phyloP scores from a whole-genome alignment of 257 asterid genomes.

The Gentiana dahurica region DNA sequence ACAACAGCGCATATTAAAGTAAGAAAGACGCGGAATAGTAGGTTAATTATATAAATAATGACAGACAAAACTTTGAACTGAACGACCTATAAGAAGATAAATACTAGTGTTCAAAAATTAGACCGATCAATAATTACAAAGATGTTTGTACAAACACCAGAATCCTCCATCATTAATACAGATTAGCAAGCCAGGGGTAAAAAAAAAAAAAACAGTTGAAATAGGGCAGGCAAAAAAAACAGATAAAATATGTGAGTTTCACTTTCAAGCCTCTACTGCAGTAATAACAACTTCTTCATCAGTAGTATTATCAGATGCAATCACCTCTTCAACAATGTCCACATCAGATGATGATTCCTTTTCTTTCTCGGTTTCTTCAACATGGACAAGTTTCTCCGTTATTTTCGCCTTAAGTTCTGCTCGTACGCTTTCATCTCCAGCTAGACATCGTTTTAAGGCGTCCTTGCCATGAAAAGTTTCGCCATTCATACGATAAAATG shows the following conservation, averaged over 20 bases:
- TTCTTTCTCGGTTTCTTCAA: constrained; percentile 17
- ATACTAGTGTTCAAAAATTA: neutral
- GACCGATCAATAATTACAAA: constrained; percentile 6
- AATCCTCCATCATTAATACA: neutral
- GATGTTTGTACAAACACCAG: neutral
- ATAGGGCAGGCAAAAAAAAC: neutral
- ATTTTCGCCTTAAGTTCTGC: constrained; percentile 56
- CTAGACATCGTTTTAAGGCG: constrained; percentile 42
- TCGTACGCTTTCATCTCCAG: constrained; percentile 28
- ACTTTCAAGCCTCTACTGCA: constrained; percentile 49
- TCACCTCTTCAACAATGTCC: constrained; percentile 22
- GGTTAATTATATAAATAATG: too few relatives aligned
- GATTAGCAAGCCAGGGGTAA: neutral
- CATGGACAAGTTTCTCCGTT: constrained; percentile 47
- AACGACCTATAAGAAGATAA: neutral
- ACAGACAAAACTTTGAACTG: constrained; percentile 11
- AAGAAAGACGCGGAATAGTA: too few relatives aligned
- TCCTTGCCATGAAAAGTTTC: constrained; percentile 52
- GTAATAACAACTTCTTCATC: constrained; percentile 43
- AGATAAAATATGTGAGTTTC: neutral
- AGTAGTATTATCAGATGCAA: constrained; percentile 31
- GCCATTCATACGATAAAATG: constrained; percentile 25
- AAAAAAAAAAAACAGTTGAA: neutral
- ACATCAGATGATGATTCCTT: constrained; percentile 21
- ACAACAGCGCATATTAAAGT: too few relatives aligned